Percentiles rank a stretch among this genome's conserved stretches.
Conservation (phyloP, 768 basidiomycete species). For the Paxillus involutus region DNA sequence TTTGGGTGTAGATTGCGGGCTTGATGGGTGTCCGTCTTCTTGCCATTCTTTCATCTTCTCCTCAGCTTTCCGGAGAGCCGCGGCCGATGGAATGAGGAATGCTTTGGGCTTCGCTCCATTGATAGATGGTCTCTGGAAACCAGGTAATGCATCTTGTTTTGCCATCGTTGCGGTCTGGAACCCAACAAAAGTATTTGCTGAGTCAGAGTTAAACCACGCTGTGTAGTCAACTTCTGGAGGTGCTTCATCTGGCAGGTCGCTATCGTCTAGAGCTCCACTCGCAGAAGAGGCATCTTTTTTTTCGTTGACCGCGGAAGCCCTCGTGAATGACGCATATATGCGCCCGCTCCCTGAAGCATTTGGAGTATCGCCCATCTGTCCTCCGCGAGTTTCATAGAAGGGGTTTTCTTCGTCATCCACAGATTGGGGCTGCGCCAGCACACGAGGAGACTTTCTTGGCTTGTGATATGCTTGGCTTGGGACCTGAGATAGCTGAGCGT, state of each 20-base stretch:
- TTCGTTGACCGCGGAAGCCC: slow-evolving; percentile 12
- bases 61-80: slow-evolving; percentile 54
- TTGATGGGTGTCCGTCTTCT: slow-evolving; percentile 30
- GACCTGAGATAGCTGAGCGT: slow-evolving; percentile 43
- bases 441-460: background rate
- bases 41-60: slow-evolving; percentile 52
- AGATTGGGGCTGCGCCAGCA: background rate
- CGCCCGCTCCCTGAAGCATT: background rate
- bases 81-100: slow-evolving; percentile 51
- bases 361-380: background rate
- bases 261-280: slow-evolving; percentile 5
- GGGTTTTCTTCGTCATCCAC: slow-evolving; percentile 22
- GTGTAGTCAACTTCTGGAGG: slow-evolving; percentile 42
- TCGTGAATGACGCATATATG: slow-evolving; percentile 20
- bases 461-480: background rate
- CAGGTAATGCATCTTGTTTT: slow-evolving; percentile 1
- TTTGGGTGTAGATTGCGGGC: slow-evolving; percentile 21
- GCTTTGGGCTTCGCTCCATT: slow-evolving; percentile 18
- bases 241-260: slow-evolving; percentile 39
- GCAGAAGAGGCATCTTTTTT: background rate
- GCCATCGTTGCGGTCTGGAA: slow-evolving; percentile 38
- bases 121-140: slow-evolving; percentile 19
- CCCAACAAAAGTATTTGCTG: slow-evolving; percentile 26
- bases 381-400: slow-evolving; percentile 8
- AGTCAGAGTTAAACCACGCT: slow-evolving; percentile 49